Base-by-base conservation (phyloP, 495 filamentous ascomycete species). In the Talaromyces trachyspermus region DNA sequence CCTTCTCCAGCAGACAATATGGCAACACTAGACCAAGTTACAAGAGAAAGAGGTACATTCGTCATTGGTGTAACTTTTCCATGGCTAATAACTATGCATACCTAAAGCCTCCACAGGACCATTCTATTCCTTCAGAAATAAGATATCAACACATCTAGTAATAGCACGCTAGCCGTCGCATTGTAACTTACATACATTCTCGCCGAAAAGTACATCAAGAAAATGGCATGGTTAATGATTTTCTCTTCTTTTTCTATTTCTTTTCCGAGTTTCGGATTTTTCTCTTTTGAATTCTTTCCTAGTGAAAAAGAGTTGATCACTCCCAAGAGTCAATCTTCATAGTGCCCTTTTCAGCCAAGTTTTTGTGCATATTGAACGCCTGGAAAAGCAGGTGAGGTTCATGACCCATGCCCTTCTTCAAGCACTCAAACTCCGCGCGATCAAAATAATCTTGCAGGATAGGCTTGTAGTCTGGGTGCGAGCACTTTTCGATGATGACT, bases 321-420 rank as follows among this genome's bases (percentile, higher is more conserved):
- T 70, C 70, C 79, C 79, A 83, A 26, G 63, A 73, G 14, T 67
- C 59, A 49, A 88, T 82, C 66, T 80, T 83, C 89, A 95, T 95
- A 50, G 85, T 91, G 17, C 88, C 88, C 59, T 88, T 79, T 69
- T 85, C 79, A 50, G 79, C 64, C 44, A 95, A 66, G 46, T 86
- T 83, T 71, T 83, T 80, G 65, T 95, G 89, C 88, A 94, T 89
- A 62, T 92, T 85, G 65, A 94, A 94, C 14, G 76, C 70, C 64
- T 92, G 81, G 69, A 78, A 90, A 37, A 95, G 68, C 64, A 92
- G 66, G 61, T 94, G 88, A 19, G 89, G 88, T 72, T 94, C 88
- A 64, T 92, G 89, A 33, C 86, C 88, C 87, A 83, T 86, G 27
- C 88, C 89, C 78, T 89, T 91, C 63, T 74, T 78, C 63, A 95